Base-by-base conservation (phyloP, 2,329 filamentous ascomycete genomes). In the Trichoderma aggressivum region DNA sequence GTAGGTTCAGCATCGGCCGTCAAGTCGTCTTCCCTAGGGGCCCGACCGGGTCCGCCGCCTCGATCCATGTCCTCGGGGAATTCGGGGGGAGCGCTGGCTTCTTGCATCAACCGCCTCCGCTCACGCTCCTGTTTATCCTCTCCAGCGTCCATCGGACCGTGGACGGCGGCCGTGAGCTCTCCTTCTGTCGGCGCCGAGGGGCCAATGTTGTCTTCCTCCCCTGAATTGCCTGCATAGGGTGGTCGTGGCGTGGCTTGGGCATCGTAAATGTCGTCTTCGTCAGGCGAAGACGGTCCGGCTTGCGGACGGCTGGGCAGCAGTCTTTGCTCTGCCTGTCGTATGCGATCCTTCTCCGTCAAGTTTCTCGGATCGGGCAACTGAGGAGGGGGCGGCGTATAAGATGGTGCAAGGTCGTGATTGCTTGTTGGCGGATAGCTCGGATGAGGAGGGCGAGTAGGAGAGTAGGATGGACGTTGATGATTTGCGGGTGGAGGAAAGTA, bases 111-210 rank as follows among this genome's bases (percentile, higher is more conserved):
- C 47, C 90, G 84, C 70, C 83, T 86, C 24, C 90, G 85, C 78
- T 94, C 92, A 7, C 94, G 82, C 78, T 97, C 93, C 75, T 91
- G 89, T 79, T 97, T 96, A 79, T 97, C 94, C 70, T 96, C 92
- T 16, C 66, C 71, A 6, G 50, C 50, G 10, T 26, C 28, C 18
- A 24, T 30, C 16, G 43, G 24, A 10, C 12, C 7, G 32, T 12
- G 56, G 36, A n/a, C 5, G 18, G 50, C 75, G 11, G 70, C 74
- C 26, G 70, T 77, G 5, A 88, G 65, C 8, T 86, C 84, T 21
- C 84, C 83, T n/a, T 84, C 77, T 0, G 84, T 82, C 3, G 83
- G 87, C 2, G 81, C 85, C 6, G 83, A 84, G 7, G 82, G 82
- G 3, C 75, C 81, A 59, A 62, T 47, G 75, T 12, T 74, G 74